phyloP scores from a whole-genome alignment of 352 stramenopile species.

The Phytophthora tubulina region DNA sequence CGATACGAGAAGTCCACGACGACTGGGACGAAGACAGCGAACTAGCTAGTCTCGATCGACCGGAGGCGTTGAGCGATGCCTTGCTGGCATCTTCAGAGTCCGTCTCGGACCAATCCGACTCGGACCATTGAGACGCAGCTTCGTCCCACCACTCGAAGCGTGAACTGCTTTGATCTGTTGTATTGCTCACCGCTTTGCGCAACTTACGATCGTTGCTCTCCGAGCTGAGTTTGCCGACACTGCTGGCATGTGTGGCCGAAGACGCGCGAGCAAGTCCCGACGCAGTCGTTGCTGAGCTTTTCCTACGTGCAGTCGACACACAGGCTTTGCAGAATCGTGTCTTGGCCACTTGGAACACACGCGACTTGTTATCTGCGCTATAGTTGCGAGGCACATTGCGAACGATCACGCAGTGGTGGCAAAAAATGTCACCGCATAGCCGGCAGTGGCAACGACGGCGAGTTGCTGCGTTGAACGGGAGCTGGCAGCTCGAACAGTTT shows the following conservation, averaged over 20 bases:
- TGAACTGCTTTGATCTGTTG: constrained; percentile 12
- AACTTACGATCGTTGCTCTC: constrained; percentile 14
- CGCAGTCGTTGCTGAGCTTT: constrained; percentile 18
- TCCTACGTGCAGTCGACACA: constrained; percentile 51
- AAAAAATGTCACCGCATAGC: constrained; percentile 83
- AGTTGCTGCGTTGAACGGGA: constrained; percentile 63
- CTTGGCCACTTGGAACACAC: constrained; percentile 63
- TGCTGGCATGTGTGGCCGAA: constrained; percentile 20
- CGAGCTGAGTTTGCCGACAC: constrained; percentile 7
- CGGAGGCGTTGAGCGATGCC: constrained; percentile 42
- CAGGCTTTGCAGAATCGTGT: constrained; percentile 73
- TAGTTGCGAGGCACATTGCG: constrained; percentile 52
- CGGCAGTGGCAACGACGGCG: constrained; percentile 77
- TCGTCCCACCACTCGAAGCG: constrained; percentile 41
- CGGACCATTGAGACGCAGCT: constrained; percentile 32
- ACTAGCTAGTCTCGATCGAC: constrained; percentile 37
- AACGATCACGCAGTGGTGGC: constrained; percentile 69
- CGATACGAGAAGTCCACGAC: constrained; percentile 30
- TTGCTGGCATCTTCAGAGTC: constrained; percentile 52
- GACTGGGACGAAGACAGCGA: constrained; percentile 49
- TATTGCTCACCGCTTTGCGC: constrained; percentile 25
- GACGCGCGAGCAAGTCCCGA: constrained; percentile 5
- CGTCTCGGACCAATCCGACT: constrained; percentile 56
- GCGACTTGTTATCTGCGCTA: constrained; percentile 32
- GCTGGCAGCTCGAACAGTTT: constrained; percentile 67